Evolutionary conservation across 2,329 filamentous ascomycete species (phyloP).

Genomic region (Fusarium gaditjirri): DNA sequence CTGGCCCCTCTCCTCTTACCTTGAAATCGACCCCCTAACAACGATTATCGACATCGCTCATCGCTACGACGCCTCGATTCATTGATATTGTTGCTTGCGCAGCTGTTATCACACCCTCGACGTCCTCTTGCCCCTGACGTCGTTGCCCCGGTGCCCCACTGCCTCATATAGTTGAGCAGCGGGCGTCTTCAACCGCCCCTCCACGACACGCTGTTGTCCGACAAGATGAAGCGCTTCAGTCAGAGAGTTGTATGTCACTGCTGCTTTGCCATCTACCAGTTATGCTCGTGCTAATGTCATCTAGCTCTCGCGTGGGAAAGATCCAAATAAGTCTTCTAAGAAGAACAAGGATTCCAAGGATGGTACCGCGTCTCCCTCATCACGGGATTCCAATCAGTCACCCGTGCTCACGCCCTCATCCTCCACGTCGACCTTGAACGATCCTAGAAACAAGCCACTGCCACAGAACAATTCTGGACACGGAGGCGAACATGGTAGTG

Average conservation of each 20-base stretch:
- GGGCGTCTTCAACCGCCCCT: conserved; percentile 44
- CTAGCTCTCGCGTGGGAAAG: conserved; percentile 93
- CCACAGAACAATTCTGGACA: conserved; percentile 64
- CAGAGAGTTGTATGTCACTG: conserved; percentile 89
- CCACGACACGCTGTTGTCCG: conserved; percentile 45
- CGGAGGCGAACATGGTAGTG: conserved; percentile 55
- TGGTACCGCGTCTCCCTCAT: conserved; percentile 82
- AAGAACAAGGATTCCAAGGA: conserved; percentile 78
- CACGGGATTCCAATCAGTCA: conserved; percentile 68
- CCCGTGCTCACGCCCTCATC: conserved; percentile 83
- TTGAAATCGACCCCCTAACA: conserved; percentile 22
- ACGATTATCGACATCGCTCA: conserved; percentile 28
- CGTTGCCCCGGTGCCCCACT: conserved; percentile 47
- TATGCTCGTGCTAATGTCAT: conserved; percentile 23
- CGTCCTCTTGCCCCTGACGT: conserved; percentile 46
- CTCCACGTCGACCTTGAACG: conserved; percentile 87
- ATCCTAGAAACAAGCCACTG: conserved; percentile 84
- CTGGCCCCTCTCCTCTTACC: conserved; percentile 35
- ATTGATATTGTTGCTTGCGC: conserved; percentile 32
- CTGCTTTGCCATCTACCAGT: background rate
- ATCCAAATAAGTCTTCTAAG: conserved; percentile 82
- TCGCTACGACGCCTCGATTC: conserved; percentile 26
- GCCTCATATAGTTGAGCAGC: conserved; percentile 41
- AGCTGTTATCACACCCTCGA: conserved; percentile 33
- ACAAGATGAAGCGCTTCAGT: conserved; percentile 95